These are phyloP conservation scores for Amanita jacksonii DNA, from an alignment of 768 basidiomycete genomes.

Conservation along the genomic window DNA sequence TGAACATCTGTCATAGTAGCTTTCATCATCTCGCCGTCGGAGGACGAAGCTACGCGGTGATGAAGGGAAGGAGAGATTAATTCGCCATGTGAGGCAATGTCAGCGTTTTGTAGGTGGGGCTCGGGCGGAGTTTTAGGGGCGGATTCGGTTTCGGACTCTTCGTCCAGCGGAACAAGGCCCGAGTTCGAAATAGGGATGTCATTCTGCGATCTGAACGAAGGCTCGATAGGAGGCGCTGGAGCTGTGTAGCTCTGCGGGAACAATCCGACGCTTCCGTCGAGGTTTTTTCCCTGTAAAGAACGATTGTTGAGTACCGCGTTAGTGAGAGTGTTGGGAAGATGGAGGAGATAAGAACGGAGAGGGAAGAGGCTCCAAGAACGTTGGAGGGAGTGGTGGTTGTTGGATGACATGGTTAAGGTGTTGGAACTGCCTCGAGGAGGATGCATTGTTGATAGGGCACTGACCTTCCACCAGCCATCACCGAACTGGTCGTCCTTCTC, in stretches of 20 bases:
- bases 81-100: constrained; percentile 7
- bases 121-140: constrained; percentile 28
- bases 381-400: neutral
- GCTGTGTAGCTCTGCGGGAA: constrained; percentile 90
- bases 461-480: constrained; percentile 90
- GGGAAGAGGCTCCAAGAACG: neutral
- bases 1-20: constrained; percentile 89
- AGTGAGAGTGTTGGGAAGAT: constrained; percentile 3
- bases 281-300: constrained; percentile 67
- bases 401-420: constrained; percentile 1
- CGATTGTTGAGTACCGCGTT: constrained; percentile 6
- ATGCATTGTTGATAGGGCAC: constrained; percentile 11
- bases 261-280: constrained; percentile 73
- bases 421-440: constrained; percentile 9
- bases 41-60: constrained; percentile 15
- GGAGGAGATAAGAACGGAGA: neutral
- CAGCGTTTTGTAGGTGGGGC: constrained; percentile 19
- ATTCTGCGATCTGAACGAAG: constrained; percentile 17
- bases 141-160: constrained; percentile 36
- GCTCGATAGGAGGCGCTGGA: constrained; percentile 33
- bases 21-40: constrained; percentile 55
- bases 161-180: constrained; percentile 34
- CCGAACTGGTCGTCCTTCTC: constrained; percentile 90
- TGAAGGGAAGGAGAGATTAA: neutral
- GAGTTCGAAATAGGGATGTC: constrained; percentile 12